Evolutionary conservation across 192 early-diverging fungal species (phyloP).

Genomic region (Entrophospora sp.): DNA sequence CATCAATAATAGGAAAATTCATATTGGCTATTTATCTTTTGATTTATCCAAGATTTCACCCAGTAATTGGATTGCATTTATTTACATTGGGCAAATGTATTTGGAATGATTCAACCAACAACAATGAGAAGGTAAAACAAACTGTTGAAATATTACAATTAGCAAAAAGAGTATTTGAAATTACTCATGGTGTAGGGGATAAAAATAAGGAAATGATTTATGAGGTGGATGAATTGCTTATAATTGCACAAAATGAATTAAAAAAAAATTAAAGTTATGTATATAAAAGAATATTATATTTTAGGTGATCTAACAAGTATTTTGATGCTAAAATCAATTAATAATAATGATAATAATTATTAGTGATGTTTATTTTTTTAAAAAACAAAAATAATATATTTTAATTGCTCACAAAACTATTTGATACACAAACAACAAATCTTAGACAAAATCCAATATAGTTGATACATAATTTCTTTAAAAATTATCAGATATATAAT

Average conservation of each 20-base stretch:
- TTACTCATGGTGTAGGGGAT: background rate
- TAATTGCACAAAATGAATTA: background rate
- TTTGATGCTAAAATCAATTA: too few relatives aligned
- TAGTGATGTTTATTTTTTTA: too few relatives aligned
- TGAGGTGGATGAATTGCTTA: background rate
- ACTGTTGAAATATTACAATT: background rate
- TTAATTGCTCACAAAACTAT: too few relatives aligned
- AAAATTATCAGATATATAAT: too few relatives aligned
- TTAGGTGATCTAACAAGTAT: too few relatives aligned
- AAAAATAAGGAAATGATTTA: background rate
- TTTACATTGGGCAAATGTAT: constrained; percentile 38
- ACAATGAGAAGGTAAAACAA: background rate
- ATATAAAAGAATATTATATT: too few relatives aligned
- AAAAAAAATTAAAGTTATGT: too few relatives aligned
- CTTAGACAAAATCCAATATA: too few relatives aligned
- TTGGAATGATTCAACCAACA: constrained; percentile 35
- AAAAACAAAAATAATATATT: too few relatives aligned
- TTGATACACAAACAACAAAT: too few relatives aligned
- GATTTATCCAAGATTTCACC: constrained; percentile 41
- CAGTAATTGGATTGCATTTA: constrained; percentile 36
- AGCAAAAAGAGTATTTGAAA: background rate
- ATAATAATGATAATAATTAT: too few relatives aligned
- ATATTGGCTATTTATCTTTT: constrained; percentile 39
- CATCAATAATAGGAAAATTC: constrained; percentile 34
- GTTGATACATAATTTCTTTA: too few relatives aligned